phyloP scores from a whole-genome alignment of 176 grass and related monocot genomes.

The sorghum (Sorghum bicolor) region Sorghum_bicolor_NCBIv3 NC_012870.2:5741501-5742000 shows the following conservation, averaged over 20 bases:
- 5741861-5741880: neutral
- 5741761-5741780: neutral
- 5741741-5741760: neutral
- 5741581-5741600: neutral
- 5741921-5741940: slow-evolving; percentile 17
- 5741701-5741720: neutral
- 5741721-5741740: neutral
- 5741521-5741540: neutral
- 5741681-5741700: neutral
- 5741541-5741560: neutral
- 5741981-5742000: slow-evolving; percentile 26
- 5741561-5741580: neutral
- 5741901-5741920: slow-evolving; percentile 26
- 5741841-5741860: neutral
- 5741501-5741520: neutral
- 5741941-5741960: slow-evolving; percentile 39
- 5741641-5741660: slow-evolving; percentile 1
- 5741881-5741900: neutral
- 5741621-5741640: neutral
- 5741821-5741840: slow-evolving; percentile 4
- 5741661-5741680: neutral
- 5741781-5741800: neutral
- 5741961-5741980: slow-evolving; percentile 18
- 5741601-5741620: neutral
- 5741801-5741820: slow-evolving; percentile 5